Evolutionary conservation across 1,139 yeast species (phyloP), one percentile per base, ranked within the genome.

Genomic region (Pichia sp.): DNA sequence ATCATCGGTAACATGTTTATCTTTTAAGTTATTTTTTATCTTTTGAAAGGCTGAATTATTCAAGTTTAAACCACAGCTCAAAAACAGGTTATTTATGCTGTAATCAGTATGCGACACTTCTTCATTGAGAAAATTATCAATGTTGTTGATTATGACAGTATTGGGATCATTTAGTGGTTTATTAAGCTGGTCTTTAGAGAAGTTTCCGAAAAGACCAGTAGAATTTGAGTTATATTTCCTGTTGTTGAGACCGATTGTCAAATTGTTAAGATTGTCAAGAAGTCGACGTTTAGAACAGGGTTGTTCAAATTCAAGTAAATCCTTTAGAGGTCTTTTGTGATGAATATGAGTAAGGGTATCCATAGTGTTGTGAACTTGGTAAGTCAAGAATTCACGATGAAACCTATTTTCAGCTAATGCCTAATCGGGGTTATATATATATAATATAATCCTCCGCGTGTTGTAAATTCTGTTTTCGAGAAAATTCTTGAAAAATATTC

Each of bases 61-160:
- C 11, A 44, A 29, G 29, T 46, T 50, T 38, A 43, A 40, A 6
- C 47, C 52, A 38, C 47, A 45, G 5, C 44, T 45, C 10, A 47
- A 35, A 28, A 43, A 41, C 39, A 47, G 40, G 31, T 43, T 38
- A 37, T 42, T n/a, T n/a, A n/a, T n/a, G n/a, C n/a, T n/a, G n/a
- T n/a, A n/a, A n/a, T n/a, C n/a, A n/a, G n/a, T n/a, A n/a, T n/a
- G n/a, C n/a, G n/a, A n/a, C n/a, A n/a, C n/a, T n/a, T 53, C 52
- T n/a, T 54, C 57, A n/a, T 48, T 42, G 5, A 54, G 42, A 34
- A 51, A 54, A 28, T 52, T 51, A 37, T 54, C 57, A 11, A 54
- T 54, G 29, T 53, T 50, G n/a, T 35, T 43, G 8, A 54, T 54
- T 11, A 49, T 42, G 5, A 54, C 46, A 27, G 32, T 49, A 36